These are phyloP conservation scores for Gnetum montanum DNA, from an alignment of 75 land plant genomes.

Conservation along the genomic window DNA sequence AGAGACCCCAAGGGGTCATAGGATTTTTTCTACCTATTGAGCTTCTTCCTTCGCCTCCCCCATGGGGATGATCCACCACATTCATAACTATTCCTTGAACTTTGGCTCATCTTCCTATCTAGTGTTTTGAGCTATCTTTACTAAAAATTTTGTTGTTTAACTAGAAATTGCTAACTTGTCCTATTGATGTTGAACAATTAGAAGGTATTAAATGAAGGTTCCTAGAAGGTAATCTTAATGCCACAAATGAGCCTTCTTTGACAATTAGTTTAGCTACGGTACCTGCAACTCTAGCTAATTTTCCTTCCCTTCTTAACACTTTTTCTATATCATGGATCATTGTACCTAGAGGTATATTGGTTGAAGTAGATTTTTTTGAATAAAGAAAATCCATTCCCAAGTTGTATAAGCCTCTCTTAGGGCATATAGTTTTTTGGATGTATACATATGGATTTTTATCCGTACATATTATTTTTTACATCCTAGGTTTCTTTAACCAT, in stretches of 20 bases:
- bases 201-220: neutral
- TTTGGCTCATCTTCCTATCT: neutral
- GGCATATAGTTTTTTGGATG: slow-evolving; percentile 8
- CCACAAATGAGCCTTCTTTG: neutral
- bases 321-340: neutral
- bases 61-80: slow-evolving; percentile 1
- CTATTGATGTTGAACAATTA: neutral
- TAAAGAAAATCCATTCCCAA: neutral
- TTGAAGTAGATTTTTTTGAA: neutral
- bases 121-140: neutral
- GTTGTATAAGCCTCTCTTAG: slow-evolving; percentile 1
- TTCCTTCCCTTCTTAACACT: neutral
- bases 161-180: neutral
- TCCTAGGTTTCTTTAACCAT: slow-evolving; percentile 10
- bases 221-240: neutral
- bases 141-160: neutral
- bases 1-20: neutral
- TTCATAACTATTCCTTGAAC: neutral
- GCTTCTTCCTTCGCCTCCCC: neutral
- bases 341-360: neutral
- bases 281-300: neutral
- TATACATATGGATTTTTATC: slow-evolving; percentile 6
- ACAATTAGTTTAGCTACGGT: neutral
- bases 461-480: slow-evolving; percentile 8
- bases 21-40: neutral